Conservation (phyloP, 768 basidiomycete species). For the Royoungia palumana region DNA sequence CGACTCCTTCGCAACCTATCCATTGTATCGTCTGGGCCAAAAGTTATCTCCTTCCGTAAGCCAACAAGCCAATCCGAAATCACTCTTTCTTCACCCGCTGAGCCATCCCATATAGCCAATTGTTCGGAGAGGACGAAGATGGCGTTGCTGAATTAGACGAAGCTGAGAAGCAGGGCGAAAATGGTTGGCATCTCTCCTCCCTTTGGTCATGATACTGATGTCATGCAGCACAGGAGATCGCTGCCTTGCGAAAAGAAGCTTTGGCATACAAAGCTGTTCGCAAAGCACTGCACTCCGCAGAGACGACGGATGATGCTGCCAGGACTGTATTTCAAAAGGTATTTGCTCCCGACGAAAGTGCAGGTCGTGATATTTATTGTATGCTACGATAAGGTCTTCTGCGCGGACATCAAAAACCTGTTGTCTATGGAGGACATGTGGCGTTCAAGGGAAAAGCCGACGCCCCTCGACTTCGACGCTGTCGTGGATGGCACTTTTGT, state of each 20-base stretch:
- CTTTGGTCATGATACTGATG: background rate
- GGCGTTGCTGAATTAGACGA: slow-evolving; percentile 82
- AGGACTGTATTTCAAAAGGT: slow-evolving; percentile 85
- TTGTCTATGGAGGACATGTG: slow-evolving; percentile 97
- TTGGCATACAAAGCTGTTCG: slow-evolving; percentile 84
- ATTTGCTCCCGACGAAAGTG: background rate
- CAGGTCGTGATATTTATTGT: background rate
- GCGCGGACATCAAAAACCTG: slow-evolving; percentile 81
- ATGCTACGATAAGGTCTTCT: slow-evolving; percentile 64
- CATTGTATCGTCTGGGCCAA: slow-evolving; percentile 99
- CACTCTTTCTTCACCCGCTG: background rate
- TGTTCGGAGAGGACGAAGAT: slow-evolving; percentile 93
- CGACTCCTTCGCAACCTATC: slow-evolving; percentile 94
- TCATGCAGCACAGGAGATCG: slow-evolving; percentile 79
- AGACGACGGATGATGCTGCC: slow-evolving; percentile 49
- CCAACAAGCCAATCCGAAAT: background rate
- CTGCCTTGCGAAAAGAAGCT: slow-evolving; percentile 83
- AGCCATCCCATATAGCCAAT: slow-evolving; percentile 63
- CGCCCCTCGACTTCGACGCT: slow-evolving; percentile 74
- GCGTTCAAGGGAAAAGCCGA: slow-evolving; percentile 84
- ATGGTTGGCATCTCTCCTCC: slow-evolving; percentile 48
- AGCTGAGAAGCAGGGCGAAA: slow-evolving; percentile 90
- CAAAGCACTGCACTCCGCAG: slow-evolving; percentile 50
- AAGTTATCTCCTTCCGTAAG: slow-evolving; percentile 89
- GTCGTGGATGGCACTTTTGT: slow-evolving; percentile 66